Evolutionary conservation across 2,329 filamentous ascomycete genomes (phyloP), one percentile per base, ranked within the genome.

Genomic region (Sclerotiophoma versabilis): DNA sequence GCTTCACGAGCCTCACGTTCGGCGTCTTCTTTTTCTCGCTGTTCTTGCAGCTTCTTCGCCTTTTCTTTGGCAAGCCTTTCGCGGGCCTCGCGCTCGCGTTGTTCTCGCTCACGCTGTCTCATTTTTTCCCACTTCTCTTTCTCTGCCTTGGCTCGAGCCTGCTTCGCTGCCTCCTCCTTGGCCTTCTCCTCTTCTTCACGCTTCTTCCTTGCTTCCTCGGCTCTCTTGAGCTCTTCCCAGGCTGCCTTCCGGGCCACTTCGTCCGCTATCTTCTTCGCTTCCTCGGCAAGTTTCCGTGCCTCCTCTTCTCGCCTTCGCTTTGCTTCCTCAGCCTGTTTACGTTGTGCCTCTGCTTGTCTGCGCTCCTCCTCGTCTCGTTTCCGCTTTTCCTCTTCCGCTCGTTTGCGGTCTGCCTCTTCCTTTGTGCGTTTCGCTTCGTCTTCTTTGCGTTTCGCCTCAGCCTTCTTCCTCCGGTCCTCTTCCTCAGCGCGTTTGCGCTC

Each of bases 401-500:
- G 49, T 26, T 37, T 52, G 9, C 58, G 62, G 20, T 62, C 87
- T 66, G 90, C 65, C 33, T 79, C 76, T 27, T 72, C 73, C 57
- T 79, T 30, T 42, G 59, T 61, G 23, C 64, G 58, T 46, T 60
- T 84, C 59, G 58, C 54, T n/a, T 67, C 59, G 15, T 74, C 66
- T 50, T 71, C 65, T 70, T 76, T 62, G 71, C 39, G 32, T 29
- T 65, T 66, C 38, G 46, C 19, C 58, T 81, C 78, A 62, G 84
- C 84, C 57, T 30, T 38, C 42, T 20, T 74, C 66, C 54, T 71
- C 65, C 71, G 75, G 26, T 54, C 49, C 11, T 74, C 66, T 49
- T 72, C 66, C 70, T 76, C 86, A 61, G 88, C 87, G 61, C 90
- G 87, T 66, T 90, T 87, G 48, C 87, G 80, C 3, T 70, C 65